phyloP scores from a whole-genome alignment of 2,329 filamentous ascomycete genomes.

The Fusarium camptoceras region DNA sequence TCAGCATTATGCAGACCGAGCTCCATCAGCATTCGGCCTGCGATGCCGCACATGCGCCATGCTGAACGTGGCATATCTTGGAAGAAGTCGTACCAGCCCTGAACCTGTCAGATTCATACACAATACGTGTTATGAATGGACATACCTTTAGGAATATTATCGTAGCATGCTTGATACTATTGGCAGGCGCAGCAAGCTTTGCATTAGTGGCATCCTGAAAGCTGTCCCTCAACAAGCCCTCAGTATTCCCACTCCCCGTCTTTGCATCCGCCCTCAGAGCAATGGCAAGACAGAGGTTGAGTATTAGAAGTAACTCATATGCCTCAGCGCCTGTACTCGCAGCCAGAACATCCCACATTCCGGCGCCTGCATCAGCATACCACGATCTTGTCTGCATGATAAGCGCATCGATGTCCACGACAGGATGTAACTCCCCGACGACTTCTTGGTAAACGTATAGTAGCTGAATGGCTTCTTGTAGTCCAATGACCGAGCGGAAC shows the following conservation, averaged over 20 bases:
- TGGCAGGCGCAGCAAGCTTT: constrained; percentile 27
- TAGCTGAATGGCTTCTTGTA: constrained; percentile 24
- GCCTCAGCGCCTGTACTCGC: constrained; percentile 15
- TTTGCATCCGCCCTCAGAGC: constrained; percentile 21
- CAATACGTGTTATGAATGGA: accelerated
- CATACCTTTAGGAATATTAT: constrained; percentile 28
- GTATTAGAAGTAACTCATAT: constrained; percentile 14
- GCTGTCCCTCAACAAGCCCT: constrained; percentile 17
- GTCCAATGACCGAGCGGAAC: constrained; percentile 16
- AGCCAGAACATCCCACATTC: constrained; percentile 21
- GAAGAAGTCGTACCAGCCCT: constrained; percentile 45
- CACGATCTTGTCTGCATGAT: constrained; percentile 13
- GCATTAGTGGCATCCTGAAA: constrained; percentile 32
- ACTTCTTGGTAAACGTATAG: constrained; percentile 30
- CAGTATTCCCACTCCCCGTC: background rate
- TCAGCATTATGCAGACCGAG: constrained; percentile 47
- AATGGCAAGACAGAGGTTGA: constrained; percentile 25
- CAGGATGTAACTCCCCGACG: constrained; percentile 23
- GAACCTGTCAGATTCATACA: background rate
- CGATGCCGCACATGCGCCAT: constrained; percentile 47
- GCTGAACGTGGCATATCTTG: constrained; percentile 40
- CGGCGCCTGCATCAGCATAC: constrained; percentile 22
- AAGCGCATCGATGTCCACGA: constrained; percentile 23
- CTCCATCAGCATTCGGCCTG: constrained; percentile 45
- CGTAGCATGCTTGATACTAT: constrained; percentile 27